Conservation (phyloP, 2,329 filamentous ascomycete genomes). For the Metarhizium guizhouense region DNA sequence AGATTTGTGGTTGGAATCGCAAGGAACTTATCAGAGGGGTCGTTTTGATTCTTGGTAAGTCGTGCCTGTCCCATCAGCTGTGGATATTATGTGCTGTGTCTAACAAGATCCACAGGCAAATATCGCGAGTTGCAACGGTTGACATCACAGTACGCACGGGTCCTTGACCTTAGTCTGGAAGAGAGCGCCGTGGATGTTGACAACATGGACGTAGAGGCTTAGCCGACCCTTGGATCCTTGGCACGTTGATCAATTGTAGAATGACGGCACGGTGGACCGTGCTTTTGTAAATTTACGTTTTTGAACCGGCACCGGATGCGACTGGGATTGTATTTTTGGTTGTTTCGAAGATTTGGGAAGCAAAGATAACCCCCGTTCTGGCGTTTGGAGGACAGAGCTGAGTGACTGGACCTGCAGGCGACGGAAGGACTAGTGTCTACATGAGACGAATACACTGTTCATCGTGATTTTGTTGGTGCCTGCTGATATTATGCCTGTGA, state of each 20-base stretch:
- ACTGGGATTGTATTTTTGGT: background rate
- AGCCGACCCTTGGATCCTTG: slow-evolving; percentile 1
- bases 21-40: slow-evolving; percentile 83
- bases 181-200: slow-evolving; percentile 34
- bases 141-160: slow-evolving; percentile 86
- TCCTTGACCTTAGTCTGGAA: slow-evolving; percentile 55
- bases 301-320: background rate
- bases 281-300: background rate
- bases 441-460: background rate
- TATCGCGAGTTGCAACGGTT: slow-evolving; percentile 88
- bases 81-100: slow-evolving; percentile 11
- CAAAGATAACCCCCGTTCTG: background rate
- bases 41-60: slow-evolving; percentile 82
- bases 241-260: background rate
- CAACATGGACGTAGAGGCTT: slow-evolving; percentile 33
- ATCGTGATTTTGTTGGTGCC: background rate
- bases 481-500: background rate
- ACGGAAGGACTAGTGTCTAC: background rate
- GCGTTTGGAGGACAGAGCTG: background rate
- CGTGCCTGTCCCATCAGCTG: background rate
- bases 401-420: background rate
- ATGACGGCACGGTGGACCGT: background rate
- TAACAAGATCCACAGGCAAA: slow-evolving; percentile 56
- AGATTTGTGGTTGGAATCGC: slow-evolving; percentile 84
- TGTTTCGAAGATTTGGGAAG: background rate